Conservation (phyloP, 352 stramenopile genomes). For the Pythium apleroticum region DNA sequence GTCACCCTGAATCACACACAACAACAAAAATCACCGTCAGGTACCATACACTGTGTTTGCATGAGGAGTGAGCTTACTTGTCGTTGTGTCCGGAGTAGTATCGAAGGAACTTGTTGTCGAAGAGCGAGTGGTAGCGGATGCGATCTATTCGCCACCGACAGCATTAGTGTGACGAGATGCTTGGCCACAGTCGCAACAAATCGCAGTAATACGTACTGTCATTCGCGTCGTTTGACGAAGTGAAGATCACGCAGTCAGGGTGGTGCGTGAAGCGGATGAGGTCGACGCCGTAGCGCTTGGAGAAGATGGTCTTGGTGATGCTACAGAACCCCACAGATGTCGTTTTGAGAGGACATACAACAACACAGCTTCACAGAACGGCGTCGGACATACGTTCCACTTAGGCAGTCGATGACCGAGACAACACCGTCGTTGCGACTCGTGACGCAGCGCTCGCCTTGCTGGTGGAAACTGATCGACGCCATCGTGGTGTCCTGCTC, state of each 20-base stretch:
- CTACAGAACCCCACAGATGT: slow-evolving; percentile 31
- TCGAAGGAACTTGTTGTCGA: slow-evolving; percentile 89
- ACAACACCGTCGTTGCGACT: slow-evolving; percentile 78
- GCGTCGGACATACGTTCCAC: slow-evolving; percentile 52
- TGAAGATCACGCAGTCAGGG: slow-evolving; percentile 85
- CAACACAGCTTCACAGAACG: too few species aligned
- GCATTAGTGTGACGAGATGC: too few species aligned
- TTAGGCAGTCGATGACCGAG: slow-evolving; percentile 81
- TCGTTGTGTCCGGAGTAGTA: slow-evolving; percentile 82
- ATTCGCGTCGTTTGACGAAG: slow-evolving; percentile 67
- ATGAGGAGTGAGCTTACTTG: slow-evolving; percentile 35
- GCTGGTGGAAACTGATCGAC: slow-evolving; percentile 78
- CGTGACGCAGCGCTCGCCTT: slow-evolving; percentile 74
- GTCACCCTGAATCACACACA: slow-evolving; percentile 50
- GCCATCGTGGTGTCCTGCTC: slow-evolving; percentile 55
- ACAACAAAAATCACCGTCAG: not conserved
- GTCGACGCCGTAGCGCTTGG: slow-evolving; percentile 81
- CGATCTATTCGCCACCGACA: slow-evolving; percentile 47
- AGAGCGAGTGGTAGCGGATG: slow-evolving; percentile 88
- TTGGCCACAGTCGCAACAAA: too few species aligned
- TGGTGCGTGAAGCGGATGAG: slow-evolving; percentile 82
- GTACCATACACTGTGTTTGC: not conserved
- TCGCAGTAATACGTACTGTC: slow-evolving; percentile 49
- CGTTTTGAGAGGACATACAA: not conserved
- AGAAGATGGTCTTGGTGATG: slow-evolving; percentile 83